Conservation (phyloP, 805 yeast genomes). For the Lipomyces kockii region DNA sequence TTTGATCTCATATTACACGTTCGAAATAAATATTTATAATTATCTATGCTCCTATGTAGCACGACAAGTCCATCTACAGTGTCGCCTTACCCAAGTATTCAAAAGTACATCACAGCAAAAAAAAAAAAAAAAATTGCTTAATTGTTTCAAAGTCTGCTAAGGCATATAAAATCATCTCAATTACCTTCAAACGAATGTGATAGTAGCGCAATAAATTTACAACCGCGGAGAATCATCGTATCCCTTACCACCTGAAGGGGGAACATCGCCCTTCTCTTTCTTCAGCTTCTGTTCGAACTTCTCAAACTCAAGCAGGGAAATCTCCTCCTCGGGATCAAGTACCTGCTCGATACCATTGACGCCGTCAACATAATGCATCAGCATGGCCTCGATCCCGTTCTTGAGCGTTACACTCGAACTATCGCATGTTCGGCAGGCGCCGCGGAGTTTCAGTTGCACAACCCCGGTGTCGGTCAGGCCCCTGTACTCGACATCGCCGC, state of each 20-base stretch:
- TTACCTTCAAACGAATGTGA: neutral
- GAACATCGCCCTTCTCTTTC: conserved; percentile 37
- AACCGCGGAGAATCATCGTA: conserved; percentile 11
- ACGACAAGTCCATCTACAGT: too few species aligned
- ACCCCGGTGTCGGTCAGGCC: conserved; percentile 88
- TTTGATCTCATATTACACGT: neutral
- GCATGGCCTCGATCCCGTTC: conserved; percentile 96
- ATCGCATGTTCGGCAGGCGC: conserved; percentile 95
- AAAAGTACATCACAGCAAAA: too few species aligned
- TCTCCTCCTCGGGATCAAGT: conserved; percentile 74
- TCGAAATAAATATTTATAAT: neutral
- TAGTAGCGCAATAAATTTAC: neutral
- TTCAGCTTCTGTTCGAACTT: conserved; percentile 70
- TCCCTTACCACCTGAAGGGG: conserved; percentile 12
- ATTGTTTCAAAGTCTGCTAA: neutral
- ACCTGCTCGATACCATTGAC: conserved; percentile 86
- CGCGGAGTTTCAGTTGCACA: conserved; percentile 85
- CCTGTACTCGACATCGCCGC: conserved; percentile 91
- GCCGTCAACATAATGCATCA: conserved; percentile 95
- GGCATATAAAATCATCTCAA: neutral
- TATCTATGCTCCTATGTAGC: neutral
- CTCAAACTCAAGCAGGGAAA: conserved; percentile 82
- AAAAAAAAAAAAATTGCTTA: too few species aligned
- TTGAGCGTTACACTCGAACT: conserved; percentile 89
- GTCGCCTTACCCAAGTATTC: neutral